Base-by-base conservation (phyloP, 306 rosid species). In the Trifolium dubium region DNA sequence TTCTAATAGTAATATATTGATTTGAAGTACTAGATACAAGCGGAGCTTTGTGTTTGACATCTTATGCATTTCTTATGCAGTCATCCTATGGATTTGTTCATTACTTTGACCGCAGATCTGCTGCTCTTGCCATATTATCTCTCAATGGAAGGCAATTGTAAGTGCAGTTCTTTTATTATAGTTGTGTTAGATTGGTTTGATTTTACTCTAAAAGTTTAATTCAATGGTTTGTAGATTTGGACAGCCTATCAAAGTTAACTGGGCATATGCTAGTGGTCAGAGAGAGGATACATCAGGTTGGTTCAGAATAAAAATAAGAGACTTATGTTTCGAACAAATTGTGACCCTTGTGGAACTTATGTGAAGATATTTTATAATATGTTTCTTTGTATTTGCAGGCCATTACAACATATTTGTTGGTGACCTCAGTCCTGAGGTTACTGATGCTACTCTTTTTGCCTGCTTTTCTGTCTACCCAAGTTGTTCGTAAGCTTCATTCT, bases 231-330 rank as follows among this genome's bases (percentile, higher is more conserved):
- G 54, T 85, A 94, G 99, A 83, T 92, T 94, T 86, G 97, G 99
- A 77, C 99, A 94, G 85, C 96, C 97, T 71, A 94, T 94, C 83
- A 94, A 94, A 83, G 98, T 94, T 69, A 94, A 94, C 82, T 94
- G 96, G 98, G 98, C 98, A 51, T 94, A 94, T 80, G 96, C 97
- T 66, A 91, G 97, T 81, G 96, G 97, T 73, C 97, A 93, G 88
- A 89, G 98, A 79, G 98, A 93, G 88, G 98, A 93, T 71, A 93
- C 98, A 53, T 93, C 98, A 86, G 97, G 98, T 93, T 77, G 49
- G 62, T 51, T 74, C 59, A 53, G 59, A 77, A 60, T 60, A 15
- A 15, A 32, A 53, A 17, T 29, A 49, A 4, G 14, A 64, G 51
- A 19, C 58, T 19, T 71, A 28, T 73, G 54, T 41, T 74, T 32